Evolutionary conservation across 83 land plant species (phyloP).

Genomic region (Picea engelmannii): DNA sequence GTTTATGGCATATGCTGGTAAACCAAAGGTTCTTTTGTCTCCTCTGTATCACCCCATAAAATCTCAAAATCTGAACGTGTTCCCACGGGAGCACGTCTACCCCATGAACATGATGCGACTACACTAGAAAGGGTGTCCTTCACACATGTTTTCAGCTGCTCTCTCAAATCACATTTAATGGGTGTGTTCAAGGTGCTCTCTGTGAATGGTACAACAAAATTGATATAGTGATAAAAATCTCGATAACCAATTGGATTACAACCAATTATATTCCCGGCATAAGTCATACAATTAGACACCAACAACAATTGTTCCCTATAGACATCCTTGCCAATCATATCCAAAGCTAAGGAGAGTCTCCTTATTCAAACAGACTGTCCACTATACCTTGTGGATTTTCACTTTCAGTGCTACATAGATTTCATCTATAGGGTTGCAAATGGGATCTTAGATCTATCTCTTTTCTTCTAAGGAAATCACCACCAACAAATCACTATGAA

Average conservation of each 20-base stretch:
- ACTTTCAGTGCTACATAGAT: no score
- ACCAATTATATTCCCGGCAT: slow-evolving; percentile 57
- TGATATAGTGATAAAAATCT: slow-evolving; percentile 39
- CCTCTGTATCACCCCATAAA: slow-evolving; percentile 32
- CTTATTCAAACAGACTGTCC: no score
- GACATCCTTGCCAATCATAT: slow-evolving; percentile 54
- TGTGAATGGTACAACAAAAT: slow-evolving; percentile 64
- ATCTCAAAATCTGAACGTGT: slow-evolving; percentile 60
- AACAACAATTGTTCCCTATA: slow-evolving; percentile 59
- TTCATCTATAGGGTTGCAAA: no score
- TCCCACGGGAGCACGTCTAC: slow-evolving; percentile 61
- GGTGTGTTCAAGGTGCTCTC: slow-evolving; percentile 66
- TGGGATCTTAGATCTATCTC: no score
- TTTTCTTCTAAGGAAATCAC: no score
- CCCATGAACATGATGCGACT: slow-evolving; percentile 73
- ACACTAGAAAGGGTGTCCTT: slow-evolving; percentile 45
- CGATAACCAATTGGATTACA: slow-evolving; percentile 54
- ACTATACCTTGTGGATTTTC: no score
- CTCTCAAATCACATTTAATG: slow-evolving; percentile 54
- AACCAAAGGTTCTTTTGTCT: slow-evolving; percentile 8
- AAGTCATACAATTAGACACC: slow-evolving; percentile 59
- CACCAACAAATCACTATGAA: no score
- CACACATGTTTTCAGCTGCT: slow-evolving; percentile 64
- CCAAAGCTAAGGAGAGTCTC: slow-evolving; percentile 51
- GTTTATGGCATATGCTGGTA: slow-evolving; percentile 10